phyloP scores from a whole-genome alignment of 139 green algal species.

The Spirogloea muscicola region DNA sequence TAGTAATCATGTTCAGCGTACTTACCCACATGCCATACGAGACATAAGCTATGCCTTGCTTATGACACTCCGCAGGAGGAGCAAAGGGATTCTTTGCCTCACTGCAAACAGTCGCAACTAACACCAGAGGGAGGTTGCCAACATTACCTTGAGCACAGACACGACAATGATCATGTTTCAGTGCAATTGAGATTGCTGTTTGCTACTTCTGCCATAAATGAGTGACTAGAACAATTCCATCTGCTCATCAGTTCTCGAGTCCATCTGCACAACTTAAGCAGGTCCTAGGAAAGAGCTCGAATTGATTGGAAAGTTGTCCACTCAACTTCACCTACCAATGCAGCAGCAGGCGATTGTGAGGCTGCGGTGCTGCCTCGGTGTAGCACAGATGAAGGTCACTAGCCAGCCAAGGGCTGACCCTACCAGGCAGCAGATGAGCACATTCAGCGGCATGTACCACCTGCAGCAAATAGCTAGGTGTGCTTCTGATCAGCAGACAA shows the following conservation, averaged over 20 bases:
- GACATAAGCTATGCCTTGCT: slow-evolving; percentile 13
- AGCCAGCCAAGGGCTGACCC: not conserved
- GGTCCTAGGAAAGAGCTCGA: too few relatives aligned
- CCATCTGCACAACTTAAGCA: too few relatives aligned
- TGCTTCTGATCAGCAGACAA: too few relatives aligned
- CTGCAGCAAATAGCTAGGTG: slow-evolving; percentile 5
- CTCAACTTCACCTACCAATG: slow-evolving; percentile 1
- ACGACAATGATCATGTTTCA: not conserved
- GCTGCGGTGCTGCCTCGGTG: not conserved
- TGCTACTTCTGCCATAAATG: not conserved
- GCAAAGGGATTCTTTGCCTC: not conserved
- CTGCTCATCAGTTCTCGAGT: not conserved
- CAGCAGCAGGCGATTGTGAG: slow-evolving; percentile 4
- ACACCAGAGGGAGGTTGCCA: slow-evolving; percentile 11
- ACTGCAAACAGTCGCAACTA: not conserved
- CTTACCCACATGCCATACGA: slow-evolving; percentile 26
- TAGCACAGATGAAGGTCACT: not conserved
- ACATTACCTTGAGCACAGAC: slow-evolving; percentile 8
- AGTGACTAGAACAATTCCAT: not conserved
- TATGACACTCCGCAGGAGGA: not conserved
- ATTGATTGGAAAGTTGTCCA: not conserved
- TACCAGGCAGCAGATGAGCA: not conserved
- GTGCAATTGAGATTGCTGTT: not conserved
- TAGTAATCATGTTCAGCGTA: not conserved
- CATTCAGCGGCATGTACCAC: slow-evolving; percentile 23